Evolutionary conservation across 345 rosid species (phyloP), one percentile per base, ranked within the genome.

Genomic region (Anastatica hierochuntica): DNA sequence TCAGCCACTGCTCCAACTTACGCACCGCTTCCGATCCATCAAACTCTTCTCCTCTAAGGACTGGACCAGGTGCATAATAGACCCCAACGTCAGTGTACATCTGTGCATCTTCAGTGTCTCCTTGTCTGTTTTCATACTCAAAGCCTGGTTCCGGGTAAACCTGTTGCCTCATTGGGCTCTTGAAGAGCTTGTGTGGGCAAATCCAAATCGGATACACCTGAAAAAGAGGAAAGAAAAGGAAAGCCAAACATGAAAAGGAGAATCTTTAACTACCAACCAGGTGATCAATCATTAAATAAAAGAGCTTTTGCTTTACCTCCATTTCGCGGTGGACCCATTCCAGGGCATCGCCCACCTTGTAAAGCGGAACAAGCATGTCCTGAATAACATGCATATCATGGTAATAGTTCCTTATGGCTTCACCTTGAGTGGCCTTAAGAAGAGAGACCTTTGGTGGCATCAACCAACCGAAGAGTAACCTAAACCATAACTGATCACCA

Each of bases 361-460:
- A 85, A 34, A 88, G 89, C 21, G 99, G 99, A 60, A 94, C 88
- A 66, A 88, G 97, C 99, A 94, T 80, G 65, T 94, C 99, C 64
- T 94, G 99, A 56, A 94, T 94, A 69, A 94, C 95, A 67, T 94
- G 99, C 76, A 64, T 88, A 49, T 94, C 95, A 67, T 94, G 99
- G 80, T 94, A 88, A 61, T 83, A 94, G 82, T 94, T 85, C 49
- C 99, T 77, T 53, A 94, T 81, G 46, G 96, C 89, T 77, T 94
- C 99, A 46, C 99, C 99, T 76, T 94, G 99, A 44, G 96, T 94
- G 12, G 94, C 95, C 74, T 94, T 94, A 38, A 88, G 99, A 71
- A 94, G 77, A 40, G 99, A 94, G 48, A 94, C 96, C 84, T 94
- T 94, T 10, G 99, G 99, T 33, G 99, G 99, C 99, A 88, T 94